Evolutionary conservation across 2,329 filamentous ascomycete genomes (phyloP).

Genomic region (Monosporascus sp.): DNA sequence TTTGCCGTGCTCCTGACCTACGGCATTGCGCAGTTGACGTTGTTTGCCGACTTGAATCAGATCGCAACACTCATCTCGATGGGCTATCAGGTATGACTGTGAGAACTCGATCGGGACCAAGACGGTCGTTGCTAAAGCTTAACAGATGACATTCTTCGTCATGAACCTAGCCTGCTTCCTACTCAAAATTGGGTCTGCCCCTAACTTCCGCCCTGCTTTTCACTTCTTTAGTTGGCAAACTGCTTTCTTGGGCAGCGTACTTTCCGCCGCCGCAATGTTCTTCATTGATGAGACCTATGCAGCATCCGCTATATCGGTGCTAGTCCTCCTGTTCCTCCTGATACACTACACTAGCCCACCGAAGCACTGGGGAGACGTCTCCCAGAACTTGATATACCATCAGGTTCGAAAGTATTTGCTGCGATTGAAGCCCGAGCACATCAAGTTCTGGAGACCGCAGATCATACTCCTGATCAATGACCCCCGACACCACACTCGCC

Average conservation of each 20-base stretch:
- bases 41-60: slow-evolving; percentile 79
- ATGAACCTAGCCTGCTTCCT: slow-evolving; percentile 85
- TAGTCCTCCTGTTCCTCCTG: slow-evolving; percentile 73
- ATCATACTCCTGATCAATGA: slow-evolving; percentile 81
- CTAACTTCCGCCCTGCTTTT: slow-evolving; percentile 84
- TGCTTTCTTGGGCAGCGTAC: slow-evolving; percentile 66
- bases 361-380: slow-evolving; percentile 87
- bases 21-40: slow-evolving; percentile 68
- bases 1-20: slow-evolving; percentile 74
- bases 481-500: slow-evolving; percentile 71
- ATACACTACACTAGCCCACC: slow-evolving; percentile 84
- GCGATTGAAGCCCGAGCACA: slow-evolving; percentile 78
- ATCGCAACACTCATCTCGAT: slow-evolving; percentile 88
- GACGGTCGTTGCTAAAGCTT: slow-evolving; percentile 8
- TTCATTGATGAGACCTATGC: slow-evolving; percentile 83
- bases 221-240: slow-evolving; percentile 87
- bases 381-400: slow-evolving; percentile 79
- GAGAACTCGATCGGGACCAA: not conserved
- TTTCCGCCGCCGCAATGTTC: slow-evolving; percentile 79
- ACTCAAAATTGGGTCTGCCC: slow-evolving; percentile 79
- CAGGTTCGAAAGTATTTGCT: slow-evolving; percentile 85
- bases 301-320: slow-evolving; percentile 64
- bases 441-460: slow-evolving; percentile 90
- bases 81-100: slow-evolving; percentile 62
- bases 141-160: slow-evolving; percentile 78